Evolutionary conservation across 1,284 basidiomycete genomes (phyloP).

Genomic region (Rhodotorula sp.): DNA sequence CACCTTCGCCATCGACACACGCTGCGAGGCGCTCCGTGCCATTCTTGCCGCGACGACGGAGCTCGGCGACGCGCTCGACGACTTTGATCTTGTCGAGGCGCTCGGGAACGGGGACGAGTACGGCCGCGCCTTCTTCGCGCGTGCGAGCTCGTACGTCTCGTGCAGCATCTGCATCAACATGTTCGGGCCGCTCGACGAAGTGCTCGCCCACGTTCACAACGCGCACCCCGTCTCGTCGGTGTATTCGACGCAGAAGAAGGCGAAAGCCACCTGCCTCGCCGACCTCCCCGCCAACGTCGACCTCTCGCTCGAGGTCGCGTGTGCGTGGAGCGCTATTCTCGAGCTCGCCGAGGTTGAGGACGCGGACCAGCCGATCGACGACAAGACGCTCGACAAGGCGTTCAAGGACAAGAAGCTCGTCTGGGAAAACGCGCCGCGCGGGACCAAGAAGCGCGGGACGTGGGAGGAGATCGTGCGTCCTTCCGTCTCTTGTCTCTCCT

Average conservation of each 20-base stretch:
- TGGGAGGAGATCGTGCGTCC: neutral
- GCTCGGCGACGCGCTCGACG: neutral
- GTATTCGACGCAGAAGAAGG: no score
- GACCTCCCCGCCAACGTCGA: neutral
- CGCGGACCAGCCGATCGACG: neutral
- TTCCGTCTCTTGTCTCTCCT: no score
- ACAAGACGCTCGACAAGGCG: neutral
- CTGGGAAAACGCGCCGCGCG: neutral
- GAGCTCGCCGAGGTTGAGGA: neutral
- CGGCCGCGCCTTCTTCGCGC: constrained; percentile 13
- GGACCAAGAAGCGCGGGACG: neutral
- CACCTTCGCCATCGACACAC: neutral
- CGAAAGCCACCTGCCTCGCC: no score
- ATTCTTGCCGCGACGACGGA: constrained; percentile 16
- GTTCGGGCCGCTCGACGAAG: neutral
- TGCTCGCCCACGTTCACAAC: neutral
- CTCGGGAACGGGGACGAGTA: neutral
- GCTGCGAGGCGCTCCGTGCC: constrained; percentile 4
- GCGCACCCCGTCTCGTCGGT: neutral
- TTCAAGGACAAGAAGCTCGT: constrained; percentile 1
- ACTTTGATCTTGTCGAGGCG: neutral
- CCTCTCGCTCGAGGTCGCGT: constrained; percentile 2
- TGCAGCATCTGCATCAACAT: neutral
- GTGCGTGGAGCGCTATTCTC: neutral
- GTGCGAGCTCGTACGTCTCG: constrained; percentile 9